Evolutionary conservation across 2,329 filamentous ascomycete genomes (phyloP), one percentile per base, ranked within the genome.

Genomic region (Diaporthe capsici): DNA sequence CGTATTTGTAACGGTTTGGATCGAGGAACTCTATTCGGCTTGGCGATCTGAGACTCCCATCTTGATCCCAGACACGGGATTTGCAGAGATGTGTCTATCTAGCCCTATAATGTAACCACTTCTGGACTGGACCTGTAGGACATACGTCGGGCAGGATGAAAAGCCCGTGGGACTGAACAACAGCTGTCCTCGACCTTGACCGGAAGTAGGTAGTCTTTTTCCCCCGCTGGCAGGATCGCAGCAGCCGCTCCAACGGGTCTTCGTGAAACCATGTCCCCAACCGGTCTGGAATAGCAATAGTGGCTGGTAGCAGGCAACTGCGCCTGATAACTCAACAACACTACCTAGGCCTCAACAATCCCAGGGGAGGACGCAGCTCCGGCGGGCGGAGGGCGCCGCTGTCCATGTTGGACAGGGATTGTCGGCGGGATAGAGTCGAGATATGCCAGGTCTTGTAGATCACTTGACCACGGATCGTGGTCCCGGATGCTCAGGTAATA

Each of bases 31-130:
- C 34, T 42, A 28, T 49, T 20, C 22, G 34, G 65, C 65, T 25
- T 15, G 15, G 65, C 37, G n/a, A 70, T 70, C 65, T 70, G 65
- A 70, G 65, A 70, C 65, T 70, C 34, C 34, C 31, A 55, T 55
- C 65, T 70, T 55, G 65, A 28, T 70, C 42, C 49, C 65, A 70
- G 47, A 42, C 65, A 55, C n/a, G 65, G n/a, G n/a, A 70, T 70
- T 28, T 42, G 65, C 65, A 53, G 34, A 70, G 49, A 53, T 25
- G n/a, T 51, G 22, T 51, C 63, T 67, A 44, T n/a, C 12, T 42
- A 51, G n/a, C n/a, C 17, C 34, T 70, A 28, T 42, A 31, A 2
- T 39, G 65, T 70, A 28, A 42, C 65, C 25, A 70, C 20, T 55
- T 70, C 34, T 39, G 65, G 65, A 53, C 47, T 53, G 65, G 47